Base-by-base conservation (phyloP, 371 early-diverging fungal genomes). In the Enterocytospora artemiae region DNA sequence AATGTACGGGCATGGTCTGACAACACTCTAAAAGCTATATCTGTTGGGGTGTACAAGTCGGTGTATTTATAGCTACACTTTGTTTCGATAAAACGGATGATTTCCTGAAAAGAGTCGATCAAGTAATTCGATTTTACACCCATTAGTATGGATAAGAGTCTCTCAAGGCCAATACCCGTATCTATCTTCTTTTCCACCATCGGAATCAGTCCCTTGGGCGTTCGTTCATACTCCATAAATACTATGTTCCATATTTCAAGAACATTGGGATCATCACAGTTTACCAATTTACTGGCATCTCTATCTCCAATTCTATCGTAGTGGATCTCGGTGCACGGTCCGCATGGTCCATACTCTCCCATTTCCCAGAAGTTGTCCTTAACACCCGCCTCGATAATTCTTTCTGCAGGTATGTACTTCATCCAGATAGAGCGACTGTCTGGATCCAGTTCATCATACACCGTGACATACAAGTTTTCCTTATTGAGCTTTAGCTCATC, bases 291-390 rank as follows among this genome's bases (percentile, higher is more conserved):
- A 16, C 90, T 80, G 27, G 93, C 96, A 79, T 96, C 86, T 60
- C 96, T 88, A 18, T 45, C 55, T 54, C 94, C 95, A 65, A 93
- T 90, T 63, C 95, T 85, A 81, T 98, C 98, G 75, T 85, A 98
- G 80, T 98, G 98, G 70, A 98, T 89, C 82, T 98, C 98, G 48
- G 89, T 88, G 82, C 98, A 95, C 32, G 96, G 96, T 39, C 98
- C 98, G 75, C 98, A 98, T n/a, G 98, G 98, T 24, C 98, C 98
- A 54, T 86, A 86, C 62, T 91, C 93, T 51, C 96, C 96, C 96
- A 96, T 95, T 83, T 97, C 93, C 98, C 98, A 97, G 77, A 97
- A 97, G 84, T 97, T 97, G 65, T 97, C 96, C 83, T 94, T 91
- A 43, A 82, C 77, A 45, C 85, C 85, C 31, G 89, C 90, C 39